phyloP scores from a whole-genome alignment of 2,329 filamentous ascomycete species.

The Epichloe uncinata region DNA sequence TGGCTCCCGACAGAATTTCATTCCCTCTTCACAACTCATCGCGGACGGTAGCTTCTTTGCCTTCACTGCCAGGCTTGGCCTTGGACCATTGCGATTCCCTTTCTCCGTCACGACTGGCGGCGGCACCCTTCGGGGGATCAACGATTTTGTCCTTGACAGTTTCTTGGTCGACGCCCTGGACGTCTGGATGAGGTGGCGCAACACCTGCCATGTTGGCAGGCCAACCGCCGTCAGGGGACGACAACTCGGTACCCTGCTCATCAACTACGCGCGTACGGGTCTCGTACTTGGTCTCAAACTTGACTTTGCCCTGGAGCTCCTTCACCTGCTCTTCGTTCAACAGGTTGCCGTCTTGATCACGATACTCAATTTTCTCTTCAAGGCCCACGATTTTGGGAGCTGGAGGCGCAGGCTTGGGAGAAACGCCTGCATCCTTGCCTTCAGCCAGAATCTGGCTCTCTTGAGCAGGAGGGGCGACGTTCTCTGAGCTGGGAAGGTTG shows the following conservation, averaged over 20 bases:
- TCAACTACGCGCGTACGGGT: slow-evolving; percentile 82
- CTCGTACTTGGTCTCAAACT: slow-evolving; percentile 91
- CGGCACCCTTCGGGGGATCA: slow-evolving; percentile 26
- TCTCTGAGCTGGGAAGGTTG: slow-evolving; percentile 14
- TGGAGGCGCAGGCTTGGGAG: slow-evolving; percentile 36
- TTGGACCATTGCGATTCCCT: slow-evolving; percentile 40
- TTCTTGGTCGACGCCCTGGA: slow-evolving; percentile 46
- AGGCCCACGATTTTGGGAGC: slow-evolving; percentile 36
- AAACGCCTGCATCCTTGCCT: slow-evolving; percentile 22
- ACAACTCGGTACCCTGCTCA: slow-evolving; percentile 64
- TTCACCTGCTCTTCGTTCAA: slow-evolving; percentile 74
- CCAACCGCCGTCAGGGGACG: slow-evolving; percentile 27
- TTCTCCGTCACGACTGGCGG: slow-evolving; percentile 44
- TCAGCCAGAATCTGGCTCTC: not conserved
- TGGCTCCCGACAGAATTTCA: not conserved
- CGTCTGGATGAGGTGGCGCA: slow-evolving; percentile 46
- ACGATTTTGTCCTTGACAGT: slow-evolving; percentile 32
- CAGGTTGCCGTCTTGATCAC: slow-evolving; percentile 66
- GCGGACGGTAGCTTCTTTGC: slow-evolving; percentile 40
- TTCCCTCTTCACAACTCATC: slow-evolving; percentile 22
- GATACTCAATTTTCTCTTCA: slow-evolving; percentile 84
- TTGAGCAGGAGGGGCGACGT: slow-evolving; percentile 4
- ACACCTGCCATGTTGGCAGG: slow-evolving; percentile 27
- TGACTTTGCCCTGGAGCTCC: slow-evolving; percentile 78
- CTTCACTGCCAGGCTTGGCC: slow-evolving; percentile 51